Evolutionary conservation across 345 rosid species (phyloP).

Genomic region (Mangifera indica): DNA sequence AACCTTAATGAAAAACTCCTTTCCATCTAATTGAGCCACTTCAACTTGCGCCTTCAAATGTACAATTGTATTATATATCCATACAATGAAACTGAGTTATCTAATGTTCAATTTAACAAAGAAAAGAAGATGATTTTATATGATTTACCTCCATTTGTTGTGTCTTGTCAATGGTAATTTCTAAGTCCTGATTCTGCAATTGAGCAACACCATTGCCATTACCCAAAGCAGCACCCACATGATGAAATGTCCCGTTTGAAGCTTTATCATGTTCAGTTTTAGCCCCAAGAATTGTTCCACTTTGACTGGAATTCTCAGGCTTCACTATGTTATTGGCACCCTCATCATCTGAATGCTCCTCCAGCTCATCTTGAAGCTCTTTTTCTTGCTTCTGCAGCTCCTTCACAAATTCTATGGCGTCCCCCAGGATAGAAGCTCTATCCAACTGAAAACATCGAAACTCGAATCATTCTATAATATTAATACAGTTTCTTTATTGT

Average conservation of each 20-base stretch:
- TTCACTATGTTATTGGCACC: constrained; percentile 28
- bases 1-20: constrained; percentile 83
- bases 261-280: constrained; percentile 25
- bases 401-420: constrained; percentile 83
- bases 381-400: constrained; percentile 72
- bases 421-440: constrained; percentile 87
- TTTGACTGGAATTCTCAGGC: constrained; percentile 38
- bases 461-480: neutral
- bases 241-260: constrained; percentile 26
- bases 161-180: constrained; percentile 52
- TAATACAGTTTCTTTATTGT: neutral
- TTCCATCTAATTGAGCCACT: constrained; percentile 79
- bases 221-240: constrained; percentile 31
- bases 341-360: constrained; percentile 72
- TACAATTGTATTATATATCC: constrained; percentile 5
- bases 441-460: constrained; percentile 50
- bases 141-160: constrained; percentile 93
- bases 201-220: constrained; percentile 33
- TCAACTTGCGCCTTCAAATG: constrained; percentile 75
- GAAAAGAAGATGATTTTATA: neutral
- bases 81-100: neutral
- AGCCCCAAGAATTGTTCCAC: constrained; percentile 33
- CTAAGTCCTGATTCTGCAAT: constrained; percentile 49
- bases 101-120: neutral
- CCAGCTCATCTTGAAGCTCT: constrained; percentile 86